These are phyloP conservation scores for Irpex lacteus DNA, from an alignment of 1,284 basidiomycete species.

Conservation along the genomic window DNA sequence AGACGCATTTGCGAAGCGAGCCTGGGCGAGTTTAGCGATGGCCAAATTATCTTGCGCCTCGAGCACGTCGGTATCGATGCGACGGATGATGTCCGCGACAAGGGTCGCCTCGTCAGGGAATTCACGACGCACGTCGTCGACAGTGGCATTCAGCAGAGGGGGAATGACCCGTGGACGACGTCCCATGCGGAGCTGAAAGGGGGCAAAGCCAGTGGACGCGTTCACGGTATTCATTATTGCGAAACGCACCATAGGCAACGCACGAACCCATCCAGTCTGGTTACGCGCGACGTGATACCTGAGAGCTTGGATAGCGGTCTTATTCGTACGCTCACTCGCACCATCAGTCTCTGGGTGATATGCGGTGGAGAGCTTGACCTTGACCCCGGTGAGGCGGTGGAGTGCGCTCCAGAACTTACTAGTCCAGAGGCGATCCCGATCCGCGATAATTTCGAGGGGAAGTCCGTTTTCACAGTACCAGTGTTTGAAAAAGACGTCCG, in stretches of 20 bases:
- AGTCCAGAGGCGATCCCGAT: conserved; percentile 19
- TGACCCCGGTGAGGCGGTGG: conserved; percentile 16
- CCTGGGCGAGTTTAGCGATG: conserved; percentile 8
- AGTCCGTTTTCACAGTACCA: conserved; percentile 23
- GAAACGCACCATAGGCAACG: conserved; percentile 32
- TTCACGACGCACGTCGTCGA: background rate
- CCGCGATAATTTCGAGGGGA: conserved; percentile 15
- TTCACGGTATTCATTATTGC: conserved; percentile 31
- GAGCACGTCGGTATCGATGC: conserved; percentile 1
- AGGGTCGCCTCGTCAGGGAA: background rate
- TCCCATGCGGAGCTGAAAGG: conserved; percentile 25
- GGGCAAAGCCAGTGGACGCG: conserved; percentile 25
- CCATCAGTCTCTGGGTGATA: conserved; percentile 26
- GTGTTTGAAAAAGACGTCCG: conserved; percentile 17
- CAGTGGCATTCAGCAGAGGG: background rate
- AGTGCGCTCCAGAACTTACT: conserved; percentile 24
- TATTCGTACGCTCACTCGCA: conserved; percentile 16
- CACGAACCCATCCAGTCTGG: conserved; percentile 31
- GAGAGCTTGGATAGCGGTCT: conserved; percentile 23
- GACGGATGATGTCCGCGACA: background rate
- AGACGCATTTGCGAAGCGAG: conserved; percentile 4
- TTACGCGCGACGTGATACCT: conserved; percentile 24
- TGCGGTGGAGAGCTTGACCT: conserved; percentile 21
- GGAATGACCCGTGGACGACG: conserved; percentile 18
- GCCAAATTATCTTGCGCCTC: conserved; percentile 10